A percentile compares a stretch with the other conserved stretches of the same genome.
Evolutionary conservation across 2,329 filamentous ascomycete genomes (phyloP).

Genomic region (Xylariomycetidae sp.): DNA sequence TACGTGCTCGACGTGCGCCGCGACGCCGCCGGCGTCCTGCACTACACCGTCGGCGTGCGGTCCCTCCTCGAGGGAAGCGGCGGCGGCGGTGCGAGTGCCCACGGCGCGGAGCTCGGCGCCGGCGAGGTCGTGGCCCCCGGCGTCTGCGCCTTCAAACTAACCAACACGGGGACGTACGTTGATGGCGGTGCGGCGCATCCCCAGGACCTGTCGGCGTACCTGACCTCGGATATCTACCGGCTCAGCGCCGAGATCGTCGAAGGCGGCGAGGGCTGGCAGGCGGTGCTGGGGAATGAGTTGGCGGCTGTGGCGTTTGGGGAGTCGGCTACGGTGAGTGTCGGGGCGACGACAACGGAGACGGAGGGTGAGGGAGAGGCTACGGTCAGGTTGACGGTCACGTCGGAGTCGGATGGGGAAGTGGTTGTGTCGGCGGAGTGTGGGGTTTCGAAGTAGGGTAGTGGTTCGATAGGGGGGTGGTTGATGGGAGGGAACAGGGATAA

Average conservation of each 20-base stretch:
- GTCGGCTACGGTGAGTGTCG: conserved; percentile 34
- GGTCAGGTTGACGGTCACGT: conserved; percentile 39
- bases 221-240: conserved; percentile 42
- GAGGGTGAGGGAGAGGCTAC: conserved; percentile 31
- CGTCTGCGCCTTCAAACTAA: conserved; percentile 42
- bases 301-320: conserved; percentile 37
- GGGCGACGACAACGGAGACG: conserved; percentile 30
- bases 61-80: conserved; percentile 37
- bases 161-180: conserved; percentile 38
- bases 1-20: conserved; percentile 42
- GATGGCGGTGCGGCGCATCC: conserved; percentile 20
- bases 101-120: conserved; percentile 32
- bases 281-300: conserved; percentile 36
- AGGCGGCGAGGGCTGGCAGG: conserved; percentile 41
- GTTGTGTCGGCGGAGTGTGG: conserved; percentile 27
- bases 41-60: conserved; percentile 43
- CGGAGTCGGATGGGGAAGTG: conserved; percentile 36
- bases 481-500: too few species aligned
- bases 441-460: too few species aligned
- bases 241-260: conserved; percentile 38
- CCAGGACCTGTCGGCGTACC: conserved; percentile 33
- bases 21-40: conserved; percentile 37
- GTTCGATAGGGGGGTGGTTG: too few species aligned
- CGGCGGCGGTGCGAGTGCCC: conserved; percentile 27
- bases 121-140: conserved; percentile 23